Base-by-base conservation (phyloP, 768 basidiomycete genomes). In the Agaricus sinodeliciosus region DNA sequence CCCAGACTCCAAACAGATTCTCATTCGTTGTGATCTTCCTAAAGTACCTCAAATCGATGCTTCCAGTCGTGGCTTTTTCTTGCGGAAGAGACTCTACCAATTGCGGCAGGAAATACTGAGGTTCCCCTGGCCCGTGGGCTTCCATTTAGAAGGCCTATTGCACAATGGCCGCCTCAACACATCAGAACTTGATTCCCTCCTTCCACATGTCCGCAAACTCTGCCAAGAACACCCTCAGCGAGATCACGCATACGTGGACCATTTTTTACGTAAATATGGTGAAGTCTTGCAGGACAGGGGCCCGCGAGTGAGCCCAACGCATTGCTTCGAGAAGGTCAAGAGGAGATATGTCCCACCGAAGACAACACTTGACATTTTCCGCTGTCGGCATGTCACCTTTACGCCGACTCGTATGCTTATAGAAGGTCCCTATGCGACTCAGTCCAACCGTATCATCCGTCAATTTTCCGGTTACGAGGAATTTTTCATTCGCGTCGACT, bases 371-470 rank as follows among this genome's bases (percentile, higher is more conserved):
- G 62, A 9, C 4, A 68, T 72, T 16, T 84, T 89, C 59, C 71
- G 72, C n/a, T 90, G 86, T 58, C 81, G 81, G 43, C 87, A 88
- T 57, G 80, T 87, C 43, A 87, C 84, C 0, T 77, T 90, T 36
- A 87, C 87, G 0, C 90, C 90, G 0, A 87, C 85, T 8, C 77
- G 85, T 18, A 69, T 85, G 51, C 67, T 88, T 9, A 66, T 92
- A 7, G 88, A 90, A 68, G 90, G 90, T 0, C 90, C 90, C 1
- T 85, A 81, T 53, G 63, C 81, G 0, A 78, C 79, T 22, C 85
- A 91, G 59, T 87, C 88, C 3, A 94, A 94, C 55, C 79, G 87
- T 0, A 79, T 92, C 48, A 84, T 94, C 55, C 82, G 91, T 1
- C 67, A 73, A 49, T 93, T 83, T 51, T 63, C 68, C 43, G 75